A percentile compares a stretch with the other conserved stretches of the same genome.
These are phyloP conservation scores for Fragaria iinumae DNA, from an alignment of 306 rosid species.

Conservation along the genomic window DNA sequence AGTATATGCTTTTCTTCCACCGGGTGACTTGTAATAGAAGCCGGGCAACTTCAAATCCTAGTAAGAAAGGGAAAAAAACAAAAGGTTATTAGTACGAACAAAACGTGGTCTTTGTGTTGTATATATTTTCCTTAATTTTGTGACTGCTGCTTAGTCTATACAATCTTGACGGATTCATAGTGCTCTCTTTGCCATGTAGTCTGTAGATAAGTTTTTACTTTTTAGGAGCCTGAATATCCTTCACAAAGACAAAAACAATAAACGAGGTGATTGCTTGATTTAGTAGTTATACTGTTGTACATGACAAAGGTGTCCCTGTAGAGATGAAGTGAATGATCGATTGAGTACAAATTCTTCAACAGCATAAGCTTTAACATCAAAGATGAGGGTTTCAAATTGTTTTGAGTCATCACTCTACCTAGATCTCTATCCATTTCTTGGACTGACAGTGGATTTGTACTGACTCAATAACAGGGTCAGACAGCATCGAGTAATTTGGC, in stretches of 20 bases:
- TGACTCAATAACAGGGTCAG: slow-evolving; percentile 13
- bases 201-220: no score
- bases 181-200: background rate
- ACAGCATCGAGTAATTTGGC: slow-evolving; percentile 15
- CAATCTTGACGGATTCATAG: background rate
- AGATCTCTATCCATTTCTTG: slow-evolving; percentile 28
- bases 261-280: background rate
- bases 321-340: background rate
- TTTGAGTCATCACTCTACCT: slow-evolving; percentile 42
- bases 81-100: background rate
- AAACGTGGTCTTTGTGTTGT: background rate
- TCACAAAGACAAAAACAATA: background rate
- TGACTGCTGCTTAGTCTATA: background rate
- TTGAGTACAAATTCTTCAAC: background rate
- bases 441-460: slow-evolving; percentile 22
- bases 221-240: background rate
- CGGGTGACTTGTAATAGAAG: background rate
- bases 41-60: background rate
- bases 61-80: background rate
- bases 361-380: background rate
- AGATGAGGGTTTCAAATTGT: background rate
- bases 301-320: background rate
- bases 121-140: background rate
- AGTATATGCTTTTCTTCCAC: background rate
- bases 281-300: background rate